These are phyloP conservation scores for Tulasnella sp. DNA, from an alignment of 768 basidiomycete genomes.

Conservation along the genomic window DNA sequence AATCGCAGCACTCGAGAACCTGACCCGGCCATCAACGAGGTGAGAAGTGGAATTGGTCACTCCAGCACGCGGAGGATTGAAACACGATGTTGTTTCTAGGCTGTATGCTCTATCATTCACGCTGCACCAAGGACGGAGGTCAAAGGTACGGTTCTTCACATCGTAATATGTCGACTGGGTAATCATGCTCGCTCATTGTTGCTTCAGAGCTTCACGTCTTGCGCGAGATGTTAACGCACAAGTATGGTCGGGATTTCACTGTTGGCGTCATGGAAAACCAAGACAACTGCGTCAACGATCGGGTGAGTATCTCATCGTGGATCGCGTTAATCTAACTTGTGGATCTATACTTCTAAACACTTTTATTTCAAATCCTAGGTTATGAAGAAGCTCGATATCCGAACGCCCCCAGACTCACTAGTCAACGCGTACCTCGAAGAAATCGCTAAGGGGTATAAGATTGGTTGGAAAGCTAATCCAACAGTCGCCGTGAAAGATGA, in stretches of 20 bases:
- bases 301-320: conserved; percentile 51
- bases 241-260: conserved; percentile 87
- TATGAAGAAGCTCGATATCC: conserved; percentile 55
- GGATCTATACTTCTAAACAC: no score
- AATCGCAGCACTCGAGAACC: conserved; percentile 60
- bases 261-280: conserved; percentile 77
- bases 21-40: conserved; percentile 72
- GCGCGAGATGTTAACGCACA: conserved; percentile 91
- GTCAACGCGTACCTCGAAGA: conserved; percentile 83
- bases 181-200: neutral
- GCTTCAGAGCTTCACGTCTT: conserved; percentile 74
- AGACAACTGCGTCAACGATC: conserved; percentile 66
- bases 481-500: conserved; percentile 17
- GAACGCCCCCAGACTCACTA: conserved; percentile 58
- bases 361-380: no score
- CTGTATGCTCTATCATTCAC: conserved; percentile 76
- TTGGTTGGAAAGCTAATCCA: conserved; percentile 47
- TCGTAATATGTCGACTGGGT: no score
- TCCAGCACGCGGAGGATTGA: neutral
- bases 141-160: conserved; percentile 52
- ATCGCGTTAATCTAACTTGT: neutral
- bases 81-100: conserved; percentile 24
- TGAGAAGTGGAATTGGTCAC: neutral
- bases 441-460: conserved; percentile 79
- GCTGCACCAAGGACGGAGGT: conserved; percentile 87